These are phyloP conservation scores for Apophysomyces trapeziformis DNA, from an alignment of 371 early-diverging fungal species.

Conservation along the genomic window DNA sequence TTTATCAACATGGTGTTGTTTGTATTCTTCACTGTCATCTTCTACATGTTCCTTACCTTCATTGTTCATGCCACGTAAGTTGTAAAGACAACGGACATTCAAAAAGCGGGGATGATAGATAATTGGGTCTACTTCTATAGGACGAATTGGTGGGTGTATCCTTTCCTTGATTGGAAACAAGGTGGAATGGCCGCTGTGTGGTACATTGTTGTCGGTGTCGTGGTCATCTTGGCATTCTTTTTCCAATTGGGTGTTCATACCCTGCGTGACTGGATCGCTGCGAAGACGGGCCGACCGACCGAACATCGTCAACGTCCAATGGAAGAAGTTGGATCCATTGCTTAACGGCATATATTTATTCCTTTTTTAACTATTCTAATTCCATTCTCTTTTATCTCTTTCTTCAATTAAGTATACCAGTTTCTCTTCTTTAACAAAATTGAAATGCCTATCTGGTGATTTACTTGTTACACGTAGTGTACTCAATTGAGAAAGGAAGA, in stretches of 20 bases:
- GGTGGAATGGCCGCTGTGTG: conserved; percentile 47
- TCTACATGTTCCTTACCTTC: conserved; percentile 59
- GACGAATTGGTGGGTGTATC: conserved; percentile 51
- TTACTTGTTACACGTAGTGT: not conserved
- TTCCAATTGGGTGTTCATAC: conserved; percentile 44
- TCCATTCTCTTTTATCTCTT: not conserved
- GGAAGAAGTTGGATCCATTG: conserved; percentile 3
- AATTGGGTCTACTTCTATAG: conserved; percentile 19
- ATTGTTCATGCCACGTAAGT: conserved; percentile 48
- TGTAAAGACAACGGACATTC: not conserved
- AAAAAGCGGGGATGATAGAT: not conserved
- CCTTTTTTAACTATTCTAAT: not conserved
- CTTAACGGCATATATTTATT: not conserved
- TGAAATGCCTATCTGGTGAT: not conserved
- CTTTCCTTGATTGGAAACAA: conserved; percentile 57
- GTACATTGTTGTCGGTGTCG: conserved; percentile 45
- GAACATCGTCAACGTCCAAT: not conserved
- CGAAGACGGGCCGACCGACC: conserved; percentile 16
- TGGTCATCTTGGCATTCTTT: conserved; percentile 48
- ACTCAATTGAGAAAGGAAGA: not conserved
- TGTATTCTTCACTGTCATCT: conserved; percentile 38
- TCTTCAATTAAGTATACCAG: not conserved
- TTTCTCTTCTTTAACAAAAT: not conserved
- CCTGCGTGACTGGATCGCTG: conserved; percentile 39
- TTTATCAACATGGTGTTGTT: conserved; percentile 44